A percentile compares a stretch with the other conserved stretches of the same genome.
phyloP scores from a whole-genome alignment of 805 yeast genomes.

The Candida dajiaensis region DNA sequence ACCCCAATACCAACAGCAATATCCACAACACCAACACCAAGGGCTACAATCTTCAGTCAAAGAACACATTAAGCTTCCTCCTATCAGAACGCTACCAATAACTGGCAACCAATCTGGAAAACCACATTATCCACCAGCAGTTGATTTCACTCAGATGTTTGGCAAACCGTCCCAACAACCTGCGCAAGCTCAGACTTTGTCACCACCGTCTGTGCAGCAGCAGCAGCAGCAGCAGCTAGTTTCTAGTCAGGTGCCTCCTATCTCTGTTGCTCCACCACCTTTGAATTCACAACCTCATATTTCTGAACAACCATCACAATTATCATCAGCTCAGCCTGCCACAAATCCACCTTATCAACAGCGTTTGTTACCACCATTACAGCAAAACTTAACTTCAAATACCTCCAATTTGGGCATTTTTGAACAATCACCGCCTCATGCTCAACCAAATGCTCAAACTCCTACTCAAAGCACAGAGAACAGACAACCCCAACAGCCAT shows the following conservation, averaged over 20 bases:
- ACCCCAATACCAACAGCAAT: not conserved
- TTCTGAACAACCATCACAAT: not conserved
- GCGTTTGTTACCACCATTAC: slow-evolving; percentile 9
- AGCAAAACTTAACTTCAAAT: slow-evolving; percentile 6
- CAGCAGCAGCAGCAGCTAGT: not conserved
- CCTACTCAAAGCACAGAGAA: not conserved
- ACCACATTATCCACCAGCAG: slow-evolving; percentile 28
- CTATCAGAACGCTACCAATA: slow-evolving; percentile 20
- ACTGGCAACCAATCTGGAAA: slow-evolving; percentile 1
- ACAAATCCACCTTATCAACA: not conserved
- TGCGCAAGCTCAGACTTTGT: not conserved
- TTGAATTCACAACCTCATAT: not conserved
- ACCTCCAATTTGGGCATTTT: not conserved
- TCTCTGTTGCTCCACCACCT: not conserved
- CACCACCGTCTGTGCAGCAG: not conserved
- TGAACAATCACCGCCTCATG: not conserved
- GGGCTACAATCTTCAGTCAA: not conserved
- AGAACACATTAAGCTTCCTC: slow-evolving; percentile 18
- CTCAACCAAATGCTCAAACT: not conserved
- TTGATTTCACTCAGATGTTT: slow-evolving; percentile 36
- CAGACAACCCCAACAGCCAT: not conserved
- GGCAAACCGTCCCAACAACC: slow-evolving; percentile 6
- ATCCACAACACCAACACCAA: slow-evolving; percentile 2
- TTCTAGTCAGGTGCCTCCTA: not conserved
- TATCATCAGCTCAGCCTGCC: not conserved